Base-by-base conservation (phyloP, 306 rosid genomes). In the Cicer cuneatum region DNA sequence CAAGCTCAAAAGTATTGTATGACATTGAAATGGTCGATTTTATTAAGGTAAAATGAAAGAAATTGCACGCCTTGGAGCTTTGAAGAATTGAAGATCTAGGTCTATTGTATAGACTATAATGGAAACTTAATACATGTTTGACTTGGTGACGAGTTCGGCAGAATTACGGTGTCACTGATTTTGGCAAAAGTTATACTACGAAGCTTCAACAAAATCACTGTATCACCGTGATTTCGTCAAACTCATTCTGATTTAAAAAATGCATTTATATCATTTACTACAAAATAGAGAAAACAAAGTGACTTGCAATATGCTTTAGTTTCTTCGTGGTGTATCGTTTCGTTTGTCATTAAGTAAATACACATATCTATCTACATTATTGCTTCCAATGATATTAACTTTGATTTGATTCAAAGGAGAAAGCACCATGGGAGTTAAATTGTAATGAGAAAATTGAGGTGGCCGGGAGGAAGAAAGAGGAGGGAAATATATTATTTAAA, bases 381-480 rank as follows among this genome's bases (percentile, higher is more conserved):
- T 43, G n/a, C 2, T 68, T 83, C 69, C 12, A 63, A 74, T 76
- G 42, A 11, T 46, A 72, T 48, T 54, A 14, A 51, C 13, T 59
- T 43, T 43, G 66, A 33, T 74, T 76, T 80, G 11, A 72, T 73
- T 78, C 63, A 61, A 48, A 88, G 96, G 93, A 86, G 85, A 88
- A 81, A 71, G 85, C 83, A 74, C 90, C 91, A 10, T 86, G 90
- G 93, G 89, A 90, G 64, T 71, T 86, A 71, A 88, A 69, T 79
- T 82, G 73, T 77, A 60, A 46, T 15, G 89, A 90, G 86, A 88
- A 83, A 83, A 78, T 90, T 76, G 85, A 83, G 84, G 85, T 80
- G 78, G 91, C 91, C 14, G 82, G 53, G 77, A 82, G 62, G 83
- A 90, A 82, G 86, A 90, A 88, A 85, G 91, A 90, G 77, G 90